These are phyloP conservation scores for Solanum chacoense DNA, from an alignment of 305 asterid species.

Conservation along the genomic window DNA sequence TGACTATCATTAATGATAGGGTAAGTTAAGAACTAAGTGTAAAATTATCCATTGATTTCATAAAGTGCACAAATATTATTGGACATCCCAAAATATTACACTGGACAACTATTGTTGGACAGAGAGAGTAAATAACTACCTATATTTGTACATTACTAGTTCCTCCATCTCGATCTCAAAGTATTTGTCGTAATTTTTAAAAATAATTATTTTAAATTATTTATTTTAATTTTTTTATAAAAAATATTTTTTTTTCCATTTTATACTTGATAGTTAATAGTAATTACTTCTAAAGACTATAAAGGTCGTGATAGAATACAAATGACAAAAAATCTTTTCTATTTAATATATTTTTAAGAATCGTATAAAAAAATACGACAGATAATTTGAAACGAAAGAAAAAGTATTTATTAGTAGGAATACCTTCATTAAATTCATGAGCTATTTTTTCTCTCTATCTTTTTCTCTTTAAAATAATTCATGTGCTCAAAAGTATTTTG, in stretches of 20 bases:
- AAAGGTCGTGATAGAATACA: not conserved
- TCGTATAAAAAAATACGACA: too few relatives aligned
- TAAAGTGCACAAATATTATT: too few relatives aligned
- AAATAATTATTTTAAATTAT: not conserved
- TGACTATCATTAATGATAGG: too few relatives aligned
- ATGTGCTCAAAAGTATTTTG: not conserved
- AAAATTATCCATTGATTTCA: too few relatives aligned
- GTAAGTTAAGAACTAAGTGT: too few relatives aligned
- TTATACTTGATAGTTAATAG: not conserved
- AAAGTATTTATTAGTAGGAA: not conserved
- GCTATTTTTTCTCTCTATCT: not conserved
- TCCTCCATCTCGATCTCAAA: not conserved
- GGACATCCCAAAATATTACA: too few relatives aligned
- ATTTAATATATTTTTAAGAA: not conserved
- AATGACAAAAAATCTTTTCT: too few relatives aligned
- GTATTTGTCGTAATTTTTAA: not conserved
- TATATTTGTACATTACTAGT: not conserved
- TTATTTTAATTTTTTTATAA: not conserved
- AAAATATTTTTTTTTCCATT: not conserved
- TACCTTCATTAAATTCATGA: not conserved
- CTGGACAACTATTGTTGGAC: too few relatives aligned
- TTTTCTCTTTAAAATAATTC: not conserved
- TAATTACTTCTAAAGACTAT: not conserved
- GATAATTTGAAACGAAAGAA: not conserved
- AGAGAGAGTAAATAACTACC: not conserved